Percentiles rank a stretch among this genome's conserved stretches.
Conservation (phyloP, 2,329 filamentous ascomycete genomes). For the Pseudogymnoascus sp. region DNA sequence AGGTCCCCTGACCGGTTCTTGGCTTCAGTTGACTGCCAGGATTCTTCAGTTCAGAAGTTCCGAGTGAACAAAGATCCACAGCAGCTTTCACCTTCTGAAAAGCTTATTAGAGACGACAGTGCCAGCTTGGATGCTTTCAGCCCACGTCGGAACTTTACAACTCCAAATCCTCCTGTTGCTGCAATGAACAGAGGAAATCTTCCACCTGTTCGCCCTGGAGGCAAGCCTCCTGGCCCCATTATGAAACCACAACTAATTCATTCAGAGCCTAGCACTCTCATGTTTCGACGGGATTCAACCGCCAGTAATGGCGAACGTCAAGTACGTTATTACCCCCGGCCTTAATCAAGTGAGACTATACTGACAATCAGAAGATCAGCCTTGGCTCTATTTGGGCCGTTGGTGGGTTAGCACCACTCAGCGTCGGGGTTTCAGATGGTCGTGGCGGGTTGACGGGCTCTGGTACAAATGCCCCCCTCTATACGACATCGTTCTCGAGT, state of each 20-base stretch:
- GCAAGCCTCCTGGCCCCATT: conserved; percentile 4
- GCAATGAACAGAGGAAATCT: neutral
- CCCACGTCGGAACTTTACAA: conserved; percentile 26
- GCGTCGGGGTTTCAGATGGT: conserved; percentile 51
- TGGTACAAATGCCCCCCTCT: conserved; percentile 64
- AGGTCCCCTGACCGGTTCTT: conserved; percentile 51
- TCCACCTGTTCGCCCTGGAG: conserved; percentile 14
- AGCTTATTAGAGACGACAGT: conserved; percentile 35
- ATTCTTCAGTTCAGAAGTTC: conserved; percentile 39
- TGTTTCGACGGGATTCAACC: conserved; percentile 24
- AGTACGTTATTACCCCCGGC: conserved; percentile 18
- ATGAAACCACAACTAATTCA: conserved; percentile 10
- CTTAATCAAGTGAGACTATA: neutral
- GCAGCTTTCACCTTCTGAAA: conserved; percentile 40
- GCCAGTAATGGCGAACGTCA: conserved; percentile 23
- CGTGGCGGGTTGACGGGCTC: conserved; percentile 57
- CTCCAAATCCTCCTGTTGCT: conserved; percentile 14
- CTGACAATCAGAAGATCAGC: conserved; percentile 44
- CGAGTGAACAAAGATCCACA: conserved; percentile 41
- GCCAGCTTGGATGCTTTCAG: conserved; percentile 45
- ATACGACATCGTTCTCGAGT: conserved; percentile 42
- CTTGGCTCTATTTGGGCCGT: conserved; percentile 68
- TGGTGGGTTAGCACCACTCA: conserved; percentile 56
- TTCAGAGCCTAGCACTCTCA: conserved; percentile 25
- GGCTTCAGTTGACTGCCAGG: conserved; percentile 16